These are phyloP conservation scores for Neocallimastix lanati DNA, from an alignment of 192 early-diverging fungal species.

Conservation along the genomic window DNA sequence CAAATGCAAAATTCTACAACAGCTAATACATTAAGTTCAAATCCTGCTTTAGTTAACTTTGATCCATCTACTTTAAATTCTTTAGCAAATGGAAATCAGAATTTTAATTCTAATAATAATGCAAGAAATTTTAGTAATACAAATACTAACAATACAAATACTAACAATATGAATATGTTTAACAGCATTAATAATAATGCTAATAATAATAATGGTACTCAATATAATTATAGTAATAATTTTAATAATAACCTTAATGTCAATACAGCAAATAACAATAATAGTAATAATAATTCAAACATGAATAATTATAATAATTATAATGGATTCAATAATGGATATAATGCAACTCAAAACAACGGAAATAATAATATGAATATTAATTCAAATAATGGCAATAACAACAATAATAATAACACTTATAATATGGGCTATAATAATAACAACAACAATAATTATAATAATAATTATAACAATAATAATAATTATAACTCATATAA, in stretches of 20 bases:
- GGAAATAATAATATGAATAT: background rate
- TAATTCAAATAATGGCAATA: background rate
- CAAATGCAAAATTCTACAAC: background rate
- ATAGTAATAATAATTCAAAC: background rate
- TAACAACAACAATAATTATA: background rate
- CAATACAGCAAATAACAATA: too few species aligned
- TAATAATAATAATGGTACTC: background rate
- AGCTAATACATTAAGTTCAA: background rate
- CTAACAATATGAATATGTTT: background rate
- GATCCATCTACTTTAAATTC: background rate
- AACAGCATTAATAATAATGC: background rate
- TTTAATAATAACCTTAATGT: background rate
- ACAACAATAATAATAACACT: background rate
- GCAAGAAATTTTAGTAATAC: background rate
- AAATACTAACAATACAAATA: background rate
- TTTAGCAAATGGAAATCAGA: background rate
- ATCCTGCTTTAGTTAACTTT: background rate
- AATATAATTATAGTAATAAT: background rate
- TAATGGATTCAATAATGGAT: background rate
- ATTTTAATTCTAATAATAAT: background rate
- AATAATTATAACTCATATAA: background rate
- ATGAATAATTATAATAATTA: background rate
- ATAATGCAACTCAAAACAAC: background rate
- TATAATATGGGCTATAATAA: background rate
- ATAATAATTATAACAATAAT: background rate